Conservation (phyloP, 2,329 filamentous ascomycete genomes). For the Parascedosporium putredinis region DNA sequence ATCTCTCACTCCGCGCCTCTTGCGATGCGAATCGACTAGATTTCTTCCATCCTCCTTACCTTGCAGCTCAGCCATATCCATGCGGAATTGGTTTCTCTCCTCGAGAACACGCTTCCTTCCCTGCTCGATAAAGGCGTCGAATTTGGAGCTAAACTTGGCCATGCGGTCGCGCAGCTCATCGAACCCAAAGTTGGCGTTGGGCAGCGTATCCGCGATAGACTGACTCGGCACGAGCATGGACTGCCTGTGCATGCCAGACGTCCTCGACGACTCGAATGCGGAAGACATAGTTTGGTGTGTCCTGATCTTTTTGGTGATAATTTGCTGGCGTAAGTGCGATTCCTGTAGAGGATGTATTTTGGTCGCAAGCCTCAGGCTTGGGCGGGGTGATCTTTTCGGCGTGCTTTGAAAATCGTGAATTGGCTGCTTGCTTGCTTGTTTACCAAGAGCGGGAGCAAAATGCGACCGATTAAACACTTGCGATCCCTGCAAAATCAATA, state of each 20-base stretch:
- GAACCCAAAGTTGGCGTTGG: constrained; percentile 89
- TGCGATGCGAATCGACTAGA: too few species aligned
- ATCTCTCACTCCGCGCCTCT: too few species aligned
- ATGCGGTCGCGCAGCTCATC: constrained; percentile 92
- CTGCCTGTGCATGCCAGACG: constrained; percentile 49
- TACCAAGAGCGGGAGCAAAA: background rate
- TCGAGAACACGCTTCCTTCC: constrained; percentile 82
- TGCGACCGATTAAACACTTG: background rate
- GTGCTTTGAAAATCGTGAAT: too few species aligned
- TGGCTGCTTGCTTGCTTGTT: too few species aligned
- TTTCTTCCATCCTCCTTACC: constrained; percentile 42
- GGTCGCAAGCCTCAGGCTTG: too few species aligned
- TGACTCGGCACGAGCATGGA: constrained; percentile 47
- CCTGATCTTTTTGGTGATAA: background rate
- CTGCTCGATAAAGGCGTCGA: constrained; percentile 89
- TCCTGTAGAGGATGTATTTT: background rate
- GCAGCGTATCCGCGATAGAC: constrained; percentile 68
- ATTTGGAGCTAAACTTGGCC: constrained; percentile 80
- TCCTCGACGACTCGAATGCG: constrained; percentile 60
- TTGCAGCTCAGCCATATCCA: constrained; percentile 81
- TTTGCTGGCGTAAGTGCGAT: background rate
- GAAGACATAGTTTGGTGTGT: constrained; percentile 38
- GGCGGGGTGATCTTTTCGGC: too few species aligned
- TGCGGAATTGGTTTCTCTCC: constrained; percentile 86
- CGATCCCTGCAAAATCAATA: too few species aligned